phyloP scores from a whole-genome alignment of 75 land plant species.

The Gnetum montanum region DNA sequence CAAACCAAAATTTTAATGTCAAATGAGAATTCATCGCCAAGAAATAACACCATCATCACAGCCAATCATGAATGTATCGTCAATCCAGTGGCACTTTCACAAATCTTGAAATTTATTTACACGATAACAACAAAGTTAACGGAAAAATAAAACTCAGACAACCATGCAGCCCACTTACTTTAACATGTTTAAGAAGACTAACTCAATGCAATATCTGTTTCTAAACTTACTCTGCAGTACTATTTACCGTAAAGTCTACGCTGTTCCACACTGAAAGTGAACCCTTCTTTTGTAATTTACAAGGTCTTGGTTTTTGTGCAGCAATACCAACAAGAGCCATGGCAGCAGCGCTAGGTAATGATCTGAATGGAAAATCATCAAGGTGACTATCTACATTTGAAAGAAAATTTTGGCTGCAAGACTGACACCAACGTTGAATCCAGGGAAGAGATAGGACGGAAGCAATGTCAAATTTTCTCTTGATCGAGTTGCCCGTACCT shows the following conservation, averaged over 20 bases:
- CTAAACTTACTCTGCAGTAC: not conserved
- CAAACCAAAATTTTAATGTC: too few relatives aligned
- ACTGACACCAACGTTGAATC: slow-evolving; percentile 2
- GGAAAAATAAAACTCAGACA: too few relatives aligned
- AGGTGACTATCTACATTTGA: not conserved
- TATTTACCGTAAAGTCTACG: not conserved
- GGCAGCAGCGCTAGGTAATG: slow-evolving; percentile 16
- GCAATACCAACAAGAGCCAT: slow-evolving; percentile 19
- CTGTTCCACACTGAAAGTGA: slow-evolving; percentile 9
- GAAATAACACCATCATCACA: too few relatives aligned
- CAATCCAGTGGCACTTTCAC: too few relatives aligned
- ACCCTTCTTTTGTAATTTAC: slow-evolving; percentile 2
- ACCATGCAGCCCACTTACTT: too few relatives aligned
- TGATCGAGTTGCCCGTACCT: too few relatives aligned
- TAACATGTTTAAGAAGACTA: too few relatives aligned
- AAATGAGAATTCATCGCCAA: too few relatives aligned
- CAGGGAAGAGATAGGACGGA: slow-evolving; percentile 5
- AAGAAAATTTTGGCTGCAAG: not conserved
- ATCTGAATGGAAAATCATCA: not conserved
- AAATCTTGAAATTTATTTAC: too few relatives aligned
- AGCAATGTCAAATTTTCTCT: not conserved
- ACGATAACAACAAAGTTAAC: too few relatives aligned
- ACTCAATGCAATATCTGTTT: too few relatives aligned
- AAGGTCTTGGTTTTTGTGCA: slow-evolving; percentile 1
- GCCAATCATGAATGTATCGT: too few relatives aligned